Conservation (phyloP, 2,329 filamentous ascomycete species). For the Phaeosphaeriaceae sp. region DNA sequence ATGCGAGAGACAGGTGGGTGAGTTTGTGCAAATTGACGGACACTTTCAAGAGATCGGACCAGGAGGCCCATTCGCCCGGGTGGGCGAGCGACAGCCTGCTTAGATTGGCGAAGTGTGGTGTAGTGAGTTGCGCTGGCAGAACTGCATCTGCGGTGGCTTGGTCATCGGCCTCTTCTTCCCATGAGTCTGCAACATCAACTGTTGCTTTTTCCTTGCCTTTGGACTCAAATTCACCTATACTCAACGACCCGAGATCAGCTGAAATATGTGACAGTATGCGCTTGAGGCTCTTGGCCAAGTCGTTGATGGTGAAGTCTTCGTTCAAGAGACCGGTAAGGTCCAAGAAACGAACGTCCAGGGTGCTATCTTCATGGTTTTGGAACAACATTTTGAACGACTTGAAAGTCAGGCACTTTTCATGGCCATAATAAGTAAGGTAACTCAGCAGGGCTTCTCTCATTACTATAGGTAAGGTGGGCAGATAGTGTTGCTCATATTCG, state of each 20-base stretch:
- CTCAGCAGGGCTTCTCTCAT: conserved; percentile 62
- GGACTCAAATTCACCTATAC: conserved; percentile 8
- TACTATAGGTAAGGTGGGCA: conserved; percentile 58
- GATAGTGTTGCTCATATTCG: conserved; percentile 62
- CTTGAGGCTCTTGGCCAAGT: conserved; percentile 55
- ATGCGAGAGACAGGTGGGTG: conserved; percentile 67
- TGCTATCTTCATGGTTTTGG: conserved; percentile 40
- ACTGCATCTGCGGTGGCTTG: neutral
- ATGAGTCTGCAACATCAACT: conserved; percentile 51
- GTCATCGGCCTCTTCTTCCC: conserved; percentile 52
- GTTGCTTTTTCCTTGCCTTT: conserved; percentile 19
- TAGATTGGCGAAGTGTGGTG: conserved; percentile 57
- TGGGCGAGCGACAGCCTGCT: conserved; percentile 65
- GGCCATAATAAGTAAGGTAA: conserved; percentile 61
- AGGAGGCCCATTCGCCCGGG: conserved; percentile 57
- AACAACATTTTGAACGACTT: conserved; percentile 60
- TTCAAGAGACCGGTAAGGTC: conserved; percentile 62
- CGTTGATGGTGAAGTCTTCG: conserved; percentile 55
- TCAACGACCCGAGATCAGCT: conserved; percentile 21
- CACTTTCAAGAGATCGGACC: conserved; percentile 62
- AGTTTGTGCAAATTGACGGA: conserved; percentile 61
- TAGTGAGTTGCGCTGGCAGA: conserved; percentile 24
- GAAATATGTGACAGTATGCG: conserved; percentile 8
- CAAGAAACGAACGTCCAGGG: conserved; percentile 53
- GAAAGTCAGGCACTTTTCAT: conserved; percentile 48